phyloP scores from a whole-genome alignment of 1,284 basidiomycete genomes.

The Cutaneotrichosporon mucoides region DNA sequence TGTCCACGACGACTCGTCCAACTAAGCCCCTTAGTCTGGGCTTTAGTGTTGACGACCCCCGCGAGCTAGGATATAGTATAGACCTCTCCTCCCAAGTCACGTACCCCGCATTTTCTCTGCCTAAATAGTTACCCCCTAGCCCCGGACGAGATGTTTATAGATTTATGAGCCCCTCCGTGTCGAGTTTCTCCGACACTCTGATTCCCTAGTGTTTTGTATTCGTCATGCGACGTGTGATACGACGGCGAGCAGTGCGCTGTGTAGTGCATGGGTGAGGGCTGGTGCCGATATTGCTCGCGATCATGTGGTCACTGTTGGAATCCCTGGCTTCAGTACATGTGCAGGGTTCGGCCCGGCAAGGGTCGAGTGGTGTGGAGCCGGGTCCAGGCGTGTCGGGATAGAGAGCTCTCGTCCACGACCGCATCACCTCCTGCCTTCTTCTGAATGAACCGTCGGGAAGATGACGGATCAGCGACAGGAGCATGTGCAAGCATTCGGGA shows the following conservation, averaged over 20 bases:
- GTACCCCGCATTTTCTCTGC: neutral
- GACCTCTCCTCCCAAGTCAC: neutral
- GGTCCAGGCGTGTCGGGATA: too few relatives aligned
- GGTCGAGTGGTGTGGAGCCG: too few relatives aligned
- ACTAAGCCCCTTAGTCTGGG: neutral
- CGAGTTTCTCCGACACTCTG: neutral
- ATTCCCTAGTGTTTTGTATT: conserved; percentile 2
- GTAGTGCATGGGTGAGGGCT: neutral
- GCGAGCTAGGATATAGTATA: conserved; percentile 1
- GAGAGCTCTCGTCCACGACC: too few relatives aligned
- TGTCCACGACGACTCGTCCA: neutral
- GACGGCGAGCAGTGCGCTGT: neutral
- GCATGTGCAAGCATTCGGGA: too few relatives aligned
- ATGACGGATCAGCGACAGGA: too few relatives aligned
- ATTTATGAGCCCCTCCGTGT: neutral
- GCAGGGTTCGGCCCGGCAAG: too few relatives aligned
- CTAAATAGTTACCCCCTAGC: neutral
- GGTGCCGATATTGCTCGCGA: neutral
- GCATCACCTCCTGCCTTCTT: too few relatives aligned
- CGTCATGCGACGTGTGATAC: neutral
- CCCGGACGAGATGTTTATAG: conserved; percentile 1
- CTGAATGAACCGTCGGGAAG: too few relatives aligned
- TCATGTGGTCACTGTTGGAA: too few relatives aligned
- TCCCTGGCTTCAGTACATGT: too few relatives aligned
- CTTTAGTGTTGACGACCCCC: neutral